Percentiles rank a stretch among this genome's conserved stretches.
These are phyloP conservation scores for Cyclotella baltica DNA, from an alignment of 108 stramenopile species.

Conservation along the genomic window DNA sequence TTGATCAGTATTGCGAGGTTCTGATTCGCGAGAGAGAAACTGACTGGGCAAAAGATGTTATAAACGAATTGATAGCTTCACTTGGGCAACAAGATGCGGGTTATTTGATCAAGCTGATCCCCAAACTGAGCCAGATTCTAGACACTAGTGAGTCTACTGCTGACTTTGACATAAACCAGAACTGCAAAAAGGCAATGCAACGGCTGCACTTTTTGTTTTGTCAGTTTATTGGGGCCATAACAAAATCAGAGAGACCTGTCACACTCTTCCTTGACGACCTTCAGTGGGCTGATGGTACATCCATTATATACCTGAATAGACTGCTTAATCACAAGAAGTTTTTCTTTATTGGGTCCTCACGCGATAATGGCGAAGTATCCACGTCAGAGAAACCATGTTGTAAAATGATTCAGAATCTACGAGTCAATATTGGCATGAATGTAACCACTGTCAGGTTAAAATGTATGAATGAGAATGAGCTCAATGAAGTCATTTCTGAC, in stretches of 20 bases:
- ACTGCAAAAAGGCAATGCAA: constrained; percentile 24
- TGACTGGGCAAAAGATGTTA: background rate
- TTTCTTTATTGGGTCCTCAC: constrained; percentile 31
- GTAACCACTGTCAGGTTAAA: background rate
- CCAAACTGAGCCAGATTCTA: constrained; percentile 12
- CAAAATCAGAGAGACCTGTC: background rate
- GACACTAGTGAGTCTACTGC: background rate
- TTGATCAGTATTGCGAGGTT: too few species aligned
- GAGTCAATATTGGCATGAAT: background rate
- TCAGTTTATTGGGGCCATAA: too few species aligned
- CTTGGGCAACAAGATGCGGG: constrained; percentile 12
- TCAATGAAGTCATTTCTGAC: constrained; percentile 33
- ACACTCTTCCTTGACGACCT: constrained; percentile 36
- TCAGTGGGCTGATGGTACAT: constrained; percentile 36
- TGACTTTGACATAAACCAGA: background rate
- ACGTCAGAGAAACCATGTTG: background rate
- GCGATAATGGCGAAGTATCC: constrained; percentile 25
- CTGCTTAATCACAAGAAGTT: background rate
- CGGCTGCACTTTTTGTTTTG: constrained; percentile 16
- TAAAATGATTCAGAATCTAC: background rate
- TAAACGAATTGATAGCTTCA: background rate
- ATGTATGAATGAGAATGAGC: background rate
- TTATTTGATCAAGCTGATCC: constrained; percentile 13
- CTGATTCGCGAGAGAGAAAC: too few species aligned
- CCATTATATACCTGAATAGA: constrained; percentile 10